Evolutionary conservation across 2,329 filamentous ascomycete species (phyloP), one percentile per base, ranked within the genome.

Genomic region (Paracamarosporium sp.): DNA sequence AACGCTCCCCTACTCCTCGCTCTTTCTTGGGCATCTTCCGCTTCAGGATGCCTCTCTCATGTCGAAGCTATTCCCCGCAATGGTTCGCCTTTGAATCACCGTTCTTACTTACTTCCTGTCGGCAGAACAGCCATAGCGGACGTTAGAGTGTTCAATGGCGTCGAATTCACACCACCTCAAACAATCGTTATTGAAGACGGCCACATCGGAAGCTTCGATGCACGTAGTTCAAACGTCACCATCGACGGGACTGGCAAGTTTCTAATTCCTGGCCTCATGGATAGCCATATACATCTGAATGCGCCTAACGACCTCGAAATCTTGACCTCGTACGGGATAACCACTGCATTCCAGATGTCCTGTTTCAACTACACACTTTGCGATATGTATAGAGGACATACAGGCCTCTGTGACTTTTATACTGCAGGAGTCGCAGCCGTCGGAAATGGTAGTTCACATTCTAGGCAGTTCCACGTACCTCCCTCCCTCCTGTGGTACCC

Each of bases 261-360:
- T 33, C 56, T 71, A 9, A 47, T 70, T 5, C 67, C 68, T 4
- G 67, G 67, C 5, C 55, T 71, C 33, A 69, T 71, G 27, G 68
- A 71, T 35, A 53, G 46, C 50, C 67, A 71, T 27, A 25, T 57
- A 15, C 67, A 69, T 44, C 47, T 58, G 1, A 17, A 7, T n/a
- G 45, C 57, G 15, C n/a, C 51, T 11, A 20, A 17, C 1, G 44
- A 62, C n/a, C 57, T 69, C 7, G 20, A 62, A 12, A n/a, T 40
- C 7, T 43, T 68, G 3, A 57, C 61, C 7, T 48, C 35, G 5
- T 60, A 60, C 48, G 63, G 68, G 24, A 55, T 70, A n/a, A 69
- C 67, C 13, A 69, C 66, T 3, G 60, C 40, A 2, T 24, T 66
- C 12, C 28, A 55, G 3, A 61, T 58, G 55, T 22, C 40, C 8